phyloP scores from a whole-genome alignment of 768 basidiomycete species.

The Steccherinum ochraceum region DNA sequence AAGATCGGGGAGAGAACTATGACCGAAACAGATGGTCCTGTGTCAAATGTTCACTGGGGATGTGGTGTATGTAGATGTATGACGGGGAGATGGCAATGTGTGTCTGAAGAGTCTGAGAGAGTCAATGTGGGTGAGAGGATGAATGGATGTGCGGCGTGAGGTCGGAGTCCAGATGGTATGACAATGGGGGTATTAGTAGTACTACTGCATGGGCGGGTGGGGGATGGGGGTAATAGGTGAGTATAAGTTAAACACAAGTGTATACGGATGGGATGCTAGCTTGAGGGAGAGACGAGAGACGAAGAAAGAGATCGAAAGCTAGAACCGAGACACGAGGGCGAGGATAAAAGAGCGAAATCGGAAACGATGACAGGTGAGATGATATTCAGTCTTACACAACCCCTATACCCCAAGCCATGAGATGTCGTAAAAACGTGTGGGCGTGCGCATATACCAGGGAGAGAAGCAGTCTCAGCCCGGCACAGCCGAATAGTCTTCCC shows the following conservation, averaged over 20 bases:
- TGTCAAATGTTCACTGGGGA: background rate
- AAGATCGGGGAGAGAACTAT: background rate
- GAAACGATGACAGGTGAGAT: too few relatives aligned
- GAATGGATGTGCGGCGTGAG: too few relatives aligned
- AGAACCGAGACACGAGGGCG: too few relatives aligned
- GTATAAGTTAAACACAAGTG: slow-evolving; percentile 2
- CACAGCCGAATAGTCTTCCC: slow-evolving; percentile 7
- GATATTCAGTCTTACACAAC: background rate
- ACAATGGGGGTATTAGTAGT: background rate
- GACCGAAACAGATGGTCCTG: background rate
- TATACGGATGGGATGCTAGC: background rate
- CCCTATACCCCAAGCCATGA: background rate
- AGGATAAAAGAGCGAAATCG: too few relatives aligned
- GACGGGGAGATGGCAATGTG: background rate
- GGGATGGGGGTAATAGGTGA: background rate
- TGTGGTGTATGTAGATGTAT: background rate
- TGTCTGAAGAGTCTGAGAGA: background rate
- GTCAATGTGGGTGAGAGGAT: too few relatives aligned
- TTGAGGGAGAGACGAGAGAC: background rate
- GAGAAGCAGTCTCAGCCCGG: slow-evolving; percentile 1
- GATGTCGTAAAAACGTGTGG: background rate
- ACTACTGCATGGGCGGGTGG: background rate
- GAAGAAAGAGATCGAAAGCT: background rate
- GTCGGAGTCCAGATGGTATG: too few relatives aligned
- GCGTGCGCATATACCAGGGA: too few relatives aligned